Evolutionary conservation across 2,329 filamentous ascomycete genomes (phyloP).

Genomic region (Aspergillus hortae): DNA sequence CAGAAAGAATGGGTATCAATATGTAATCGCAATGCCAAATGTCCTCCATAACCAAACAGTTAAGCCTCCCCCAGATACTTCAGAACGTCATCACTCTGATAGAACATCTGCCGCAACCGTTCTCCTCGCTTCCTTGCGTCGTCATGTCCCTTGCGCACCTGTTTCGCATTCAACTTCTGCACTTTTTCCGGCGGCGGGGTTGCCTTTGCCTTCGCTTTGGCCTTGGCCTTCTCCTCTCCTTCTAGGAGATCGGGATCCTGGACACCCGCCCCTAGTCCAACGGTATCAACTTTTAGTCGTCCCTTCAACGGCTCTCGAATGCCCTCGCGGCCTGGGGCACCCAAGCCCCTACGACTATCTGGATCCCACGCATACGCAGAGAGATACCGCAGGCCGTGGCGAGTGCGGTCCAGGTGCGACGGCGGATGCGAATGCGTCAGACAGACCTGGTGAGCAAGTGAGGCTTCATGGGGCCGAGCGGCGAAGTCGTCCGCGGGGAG

Average conservation of each 20-base stretch:
- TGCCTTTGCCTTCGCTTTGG: conserved; percentile 21
- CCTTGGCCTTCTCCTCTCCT: conserved; percentile 15
- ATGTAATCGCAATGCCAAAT: background rate
- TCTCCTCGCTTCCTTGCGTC: conserved; percentile 62
- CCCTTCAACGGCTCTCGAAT: conserved; percentile 72
- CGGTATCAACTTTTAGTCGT: conserved; percentile 67
- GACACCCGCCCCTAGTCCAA: conserved; percentile 62
- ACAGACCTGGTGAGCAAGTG: conserved; percentile 55
- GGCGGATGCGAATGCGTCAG: conserved; percentile 56
- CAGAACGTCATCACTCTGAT: conserved; percentile 70
- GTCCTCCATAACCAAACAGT: background rate
- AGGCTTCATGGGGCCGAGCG: conserved; percentile 44
- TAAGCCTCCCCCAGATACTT: conserved; percentile 58
- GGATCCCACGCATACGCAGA: conserved; percentile 59
- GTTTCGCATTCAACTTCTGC: conserved; percentile 64
- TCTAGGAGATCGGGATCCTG: conserved; percentile 24
- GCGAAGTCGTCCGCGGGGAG: conserved; percentile 21
- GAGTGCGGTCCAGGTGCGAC: conserved; percentile 55
- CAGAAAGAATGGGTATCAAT: too few relatives aligned
- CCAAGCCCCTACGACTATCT: conserved; percentile 65
- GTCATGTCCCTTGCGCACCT: conserved; percentile 59
- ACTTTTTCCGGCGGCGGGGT: conserved; percentile 40
- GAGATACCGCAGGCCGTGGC: conserved; percentile 55
- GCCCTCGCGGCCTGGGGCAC: conserved; percentile 63
- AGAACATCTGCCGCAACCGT: conserved; percentile 67